phyloP scores from a whole-genome alignment of 106 monocot genomes.

The Gastrodia elata region DNA sequence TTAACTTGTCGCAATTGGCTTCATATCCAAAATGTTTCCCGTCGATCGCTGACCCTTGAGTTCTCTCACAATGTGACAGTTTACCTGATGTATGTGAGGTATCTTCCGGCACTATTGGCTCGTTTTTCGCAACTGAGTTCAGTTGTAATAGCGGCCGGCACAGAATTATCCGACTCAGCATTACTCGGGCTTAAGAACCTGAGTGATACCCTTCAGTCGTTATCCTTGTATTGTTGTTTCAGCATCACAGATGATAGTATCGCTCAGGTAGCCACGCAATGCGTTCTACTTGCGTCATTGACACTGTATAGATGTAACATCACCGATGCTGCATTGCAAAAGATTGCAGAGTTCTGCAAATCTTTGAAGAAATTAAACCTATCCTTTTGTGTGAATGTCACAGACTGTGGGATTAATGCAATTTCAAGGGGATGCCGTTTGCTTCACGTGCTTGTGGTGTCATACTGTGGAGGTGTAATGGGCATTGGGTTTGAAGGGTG shows the following conservation, averaged over 20 bases:
- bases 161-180: conserved; percentile 51
- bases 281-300: conserved; percentile 38
- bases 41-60: conserved; percentile 45
- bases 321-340: conserved; percentile 49
- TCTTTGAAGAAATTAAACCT: conserved; percentile 52
- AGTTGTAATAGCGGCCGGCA: conserved; percentile 44
- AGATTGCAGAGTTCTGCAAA: conserved; percentile 34
- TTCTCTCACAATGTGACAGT: conserved; percentile 29
- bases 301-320: conserved; percentile 62
- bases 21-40: conserved; percentile 45
- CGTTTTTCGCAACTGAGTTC: conserved; percentile 48
- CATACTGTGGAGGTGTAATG: conserved; percentile 45
- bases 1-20: conserved; percentile 61
- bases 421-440: conserved; percentile 36
- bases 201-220: conserved; percentile 30
- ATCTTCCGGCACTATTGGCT: conserved; percentile 41
- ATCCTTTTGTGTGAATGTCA: conserved; percentile 41
- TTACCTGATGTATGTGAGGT: conserved; percentile 18
- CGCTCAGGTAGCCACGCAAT: conserved; percentile 31
- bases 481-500: conserved; percentile 60
- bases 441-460: conserved; percentile 43
- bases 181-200: conserved; percentile 22
- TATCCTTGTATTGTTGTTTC: conserved; percentile 62
- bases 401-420: conserved; percentile 48
- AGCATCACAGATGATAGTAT: conserved; percentile 53